A percentile compares a stretch with the other conserved stretches of the same genome.
These are phyloP conservation scores for Raphanus sativus DNA, from an alignment of 345 rosid species.

Conservation along the genomic window DNA sequence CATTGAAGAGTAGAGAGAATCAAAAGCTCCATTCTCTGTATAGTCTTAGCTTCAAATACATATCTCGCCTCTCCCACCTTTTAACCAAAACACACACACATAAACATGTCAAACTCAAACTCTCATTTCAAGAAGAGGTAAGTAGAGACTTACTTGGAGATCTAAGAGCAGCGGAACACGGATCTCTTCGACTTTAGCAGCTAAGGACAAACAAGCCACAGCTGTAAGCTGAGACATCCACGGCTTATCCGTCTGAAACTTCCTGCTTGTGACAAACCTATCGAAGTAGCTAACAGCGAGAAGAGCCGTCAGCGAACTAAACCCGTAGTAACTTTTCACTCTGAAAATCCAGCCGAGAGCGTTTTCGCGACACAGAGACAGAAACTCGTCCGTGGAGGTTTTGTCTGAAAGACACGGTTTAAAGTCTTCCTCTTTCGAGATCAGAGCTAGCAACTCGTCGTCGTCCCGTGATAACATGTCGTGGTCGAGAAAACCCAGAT, in stretches of 20 bases:
- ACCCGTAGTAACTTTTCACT: conserved; percentile 62
- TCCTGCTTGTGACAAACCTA: conserved; percentile 64
- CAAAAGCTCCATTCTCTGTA: conserved; percentile 91
- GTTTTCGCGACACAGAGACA: conserved; percentile 46
- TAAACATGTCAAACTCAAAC: not conserved
- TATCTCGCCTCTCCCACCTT: conserved; percentile 73
- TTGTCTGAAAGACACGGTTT: conserved; percentile 29
- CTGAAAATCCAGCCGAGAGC: conserved; percentile 75
- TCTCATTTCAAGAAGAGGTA: conserved; percentile 31
- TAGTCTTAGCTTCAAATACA: conserved; percentile 78
- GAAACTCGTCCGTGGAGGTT: conserved; percentile 39
- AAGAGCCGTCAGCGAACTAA: conserved; percentile 69
- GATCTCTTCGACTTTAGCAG: conserved; percentile 93
- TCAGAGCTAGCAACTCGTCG: conserved; percentile 50
- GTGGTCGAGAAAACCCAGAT: conserved; percentile 45
- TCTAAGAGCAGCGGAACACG: conserved; percentile 77
- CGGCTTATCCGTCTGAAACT: conserved; percentile 72
- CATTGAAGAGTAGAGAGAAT: conserved; percentile 77
- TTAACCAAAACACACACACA: not conserved
- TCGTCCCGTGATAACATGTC: conserved; percentile 62
- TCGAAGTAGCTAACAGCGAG: conserved; percentile 90
- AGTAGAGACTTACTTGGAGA: conserved; percentile 62
- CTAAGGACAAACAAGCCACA: conserved; percentile 83
- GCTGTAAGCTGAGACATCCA: conserved; percentile 95
- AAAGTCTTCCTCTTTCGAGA: conserved; percentile 60